phyloP scores from a whole-genome alignment of 176 grass and related monocot genomes.

The Alopecurus myosuroides region DNA sequence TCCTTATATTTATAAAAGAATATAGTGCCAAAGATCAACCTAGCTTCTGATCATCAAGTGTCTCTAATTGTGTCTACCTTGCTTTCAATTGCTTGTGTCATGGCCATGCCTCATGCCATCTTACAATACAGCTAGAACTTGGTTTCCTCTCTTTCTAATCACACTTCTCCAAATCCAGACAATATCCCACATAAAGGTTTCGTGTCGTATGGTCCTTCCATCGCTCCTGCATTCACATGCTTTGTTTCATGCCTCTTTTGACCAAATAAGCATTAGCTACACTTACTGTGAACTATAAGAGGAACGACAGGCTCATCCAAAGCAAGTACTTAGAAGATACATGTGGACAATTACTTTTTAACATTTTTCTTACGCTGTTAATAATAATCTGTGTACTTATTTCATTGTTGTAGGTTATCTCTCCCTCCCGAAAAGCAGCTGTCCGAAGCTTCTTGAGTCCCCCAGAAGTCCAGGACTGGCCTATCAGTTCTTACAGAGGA shows the following conservation, averaged over 20 bases:
- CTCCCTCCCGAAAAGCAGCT: background rate
- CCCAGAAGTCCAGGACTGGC: background rate
- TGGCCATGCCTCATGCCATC: background rate
- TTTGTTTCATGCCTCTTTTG: background rate
- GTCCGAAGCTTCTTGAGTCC: background rate
- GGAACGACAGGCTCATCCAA: background rate
- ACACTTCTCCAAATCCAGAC: background rate
- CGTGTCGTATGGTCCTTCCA: background rate
- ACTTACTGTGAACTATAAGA: slow-evolving; percentile 1
- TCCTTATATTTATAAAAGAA: background rate
- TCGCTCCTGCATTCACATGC: background rate
- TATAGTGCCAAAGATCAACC: background rate
- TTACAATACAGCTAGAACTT: background rate
- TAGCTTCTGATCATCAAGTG: background rate
- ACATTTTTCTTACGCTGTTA: background rate
- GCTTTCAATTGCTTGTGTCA: background rate
- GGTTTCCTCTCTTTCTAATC: background rate
- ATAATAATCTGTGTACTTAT: slow-evolving; percentile 8
- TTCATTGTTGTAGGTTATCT: slow-evolving; percentile 27
- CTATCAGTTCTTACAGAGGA: background rate
- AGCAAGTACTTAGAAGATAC: slow-evolving; percentile 3
- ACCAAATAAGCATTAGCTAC: background rate
- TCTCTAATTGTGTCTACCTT: background rate
- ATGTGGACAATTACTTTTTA: background rate
- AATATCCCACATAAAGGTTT: background rate